Evolutionary conservation across 2,329 filamentous ascomycete species (phyloP).

Genomic region (Berkeleyomyces basicola): DNA sequence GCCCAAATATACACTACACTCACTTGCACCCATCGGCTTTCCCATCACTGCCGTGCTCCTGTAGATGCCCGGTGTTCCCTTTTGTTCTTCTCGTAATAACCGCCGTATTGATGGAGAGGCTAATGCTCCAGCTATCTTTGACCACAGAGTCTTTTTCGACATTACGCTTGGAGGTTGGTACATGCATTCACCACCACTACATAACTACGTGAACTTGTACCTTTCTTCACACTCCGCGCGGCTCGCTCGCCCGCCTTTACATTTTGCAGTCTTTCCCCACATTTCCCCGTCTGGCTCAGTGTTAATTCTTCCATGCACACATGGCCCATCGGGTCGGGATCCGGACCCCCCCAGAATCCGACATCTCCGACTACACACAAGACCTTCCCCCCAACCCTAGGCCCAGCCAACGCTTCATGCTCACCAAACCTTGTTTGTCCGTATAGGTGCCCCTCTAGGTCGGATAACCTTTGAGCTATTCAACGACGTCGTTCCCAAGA

Average conservation of each 20-base stretch:
- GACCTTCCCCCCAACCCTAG: not conserved
- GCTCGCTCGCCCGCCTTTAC: not conserved
- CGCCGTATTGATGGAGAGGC: no score
- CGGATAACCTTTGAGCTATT: conserved; percentile 86
- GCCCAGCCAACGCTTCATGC: not conserved
- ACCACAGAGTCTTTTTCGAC: conserved; percentile 51
- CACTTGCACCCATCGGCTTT: no score
- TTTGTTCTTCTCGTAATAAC: not conserved
- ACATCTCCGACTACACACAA: no score
- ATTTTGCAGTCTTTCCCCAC: not conserved
- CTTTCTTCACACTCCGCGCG: not conserved
- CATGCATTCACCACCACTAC: no score
- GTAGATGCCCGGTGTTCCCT: no score
- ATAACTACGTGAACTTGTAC: no score
- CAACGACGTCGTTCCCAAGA: conserved; percentile 66
- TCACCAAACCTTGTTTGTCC: not conserved
- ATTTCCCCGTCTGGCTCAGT: not conserved
- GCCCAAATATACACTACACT: not conserved
- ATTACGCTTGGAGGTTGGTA: conserved; percentile 58
- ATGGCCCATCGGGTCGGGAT: not conserved
- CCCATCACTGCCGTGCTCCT: no score
- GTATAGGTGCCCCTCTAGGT: conserved; percentile 63
- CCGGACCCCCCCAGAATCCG: not conserved
- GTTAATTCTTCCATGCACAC: not conserved
- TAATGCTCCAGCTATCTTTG: no score